A percentile compares a stretch with the other conserved stretches of the same genome.
These are phyloP conservation scores for Fusarium heterosporum DNA, from an alignment of 2,329 filamentous ascomycete species.

Conservation along the genomic window DNA sequence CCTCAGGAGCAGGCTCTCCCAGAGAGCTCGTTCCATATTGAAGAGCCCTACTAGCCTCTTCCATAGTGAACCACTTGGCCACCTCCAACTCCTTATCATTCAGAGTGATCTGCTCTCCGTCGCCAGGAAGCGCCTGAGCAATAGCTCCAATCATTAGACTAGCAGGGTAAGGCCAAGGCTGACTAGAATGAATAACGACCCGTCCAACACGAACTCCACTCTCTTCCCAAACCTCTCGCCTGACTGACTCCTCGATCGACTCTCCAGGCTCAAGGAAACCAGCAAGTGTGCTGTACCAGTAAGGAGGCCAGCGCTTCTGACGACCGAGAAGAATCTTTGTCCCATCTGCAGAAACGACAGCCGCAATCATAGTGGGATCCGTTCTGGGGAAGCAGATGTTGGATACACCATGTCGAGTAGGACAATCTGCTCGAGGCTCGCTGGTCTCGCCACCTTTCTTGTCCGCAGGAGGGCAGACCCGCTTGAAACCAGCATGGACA, in stretches of 20 bases:
- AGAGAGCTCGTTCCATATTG: slow-evolving; percentile 72
- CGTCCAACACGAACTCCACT: slow-evolving; percentile 80
- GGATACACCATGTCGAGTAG: slow-evolving; percentile 84
- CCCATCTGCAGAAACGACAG: slow-evolving; percentile 84
- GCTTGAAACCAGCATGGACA: slow-evolving; percentile 83
- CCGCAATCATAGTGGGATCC: slow-evolving; percentile 95
- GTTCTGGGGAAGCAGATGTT: slow-evolving; percentile 94
- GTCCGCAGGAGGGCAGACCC: slow-evolving; percentile 80
- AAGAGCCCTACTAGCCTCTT: slow-evolving; percentile 83
- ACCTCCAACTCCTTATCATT: slow-evolving; percentile 93
- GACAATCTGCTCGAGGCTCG: slow-evolving; percentile 75
- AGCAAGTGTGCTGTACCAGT: slow-evolving; percentile 91
- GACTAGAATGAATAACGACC: slow-evolving; percentile 84
- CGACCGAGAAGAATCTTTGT: slow-evolving; percentile 85
- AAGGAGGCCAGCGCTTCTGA: slow-evolving; percentile 81
- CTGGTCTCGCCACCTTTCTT: slow-evolving; percentile 59
- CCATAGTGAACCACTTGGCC: slow-evolving; percentile 87
- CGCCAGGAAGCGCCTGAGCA: slow-evolving; percentile 79
- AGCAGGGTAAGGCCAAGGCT: slow-evolving; percentile 89
- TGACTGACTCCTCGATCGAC: slow-evolving; percentile 85
- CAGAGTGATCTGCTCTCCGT: slow-evolving; percentile 82
- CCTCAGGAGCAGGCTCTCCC: slow-evolving; percentile 71
- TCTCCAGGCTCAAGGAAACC: slow-evolving; percentile 89
- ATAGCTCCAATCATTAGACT: slow-evolving; percentile 90
- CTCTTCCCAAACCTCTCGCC: slow-evolving; percentile 89